Evolutionary conservation across 768 basidiomycete species (phyloP).

Genomic region (Mycena amicta): DNA sequence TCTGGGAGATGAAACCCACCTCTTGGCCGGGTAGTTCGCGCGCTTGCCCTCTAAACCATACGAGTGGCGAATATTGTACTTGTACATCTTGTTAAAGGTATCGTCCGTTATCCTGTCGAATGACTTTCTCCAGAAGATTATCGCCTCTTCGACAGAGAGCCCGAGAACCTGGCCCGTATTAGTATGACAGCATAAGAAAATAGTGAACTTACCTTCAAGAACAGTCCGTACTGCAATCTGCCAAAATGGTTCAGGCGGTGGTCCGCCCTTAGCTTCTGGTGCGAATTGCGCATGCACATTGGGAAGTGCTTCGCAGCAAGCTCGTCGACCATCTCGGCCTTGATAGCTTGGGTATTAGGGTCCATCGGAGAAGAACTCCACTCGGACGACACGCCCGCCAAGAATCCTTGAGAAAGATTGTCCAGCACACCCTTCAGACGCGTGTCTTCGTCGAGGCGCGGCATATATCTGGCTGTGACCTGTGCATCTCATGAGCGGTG

Average conservation of each 20-base stretch:
- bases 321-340: slow-evolving; percentile 92
- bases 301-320: slow-evolving; percentile 90
- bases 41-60: slow-evolving; percentile 95
- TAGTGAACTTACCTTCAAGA: too few species aligned
- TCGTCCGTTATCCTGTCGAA: slow-evolving; percentile 85
- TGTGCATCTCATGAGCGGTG: slow-evolving; percentile 34
- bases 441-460: slow-evolving; percentile 92
- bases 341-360: slow-evolving; percentile 66
- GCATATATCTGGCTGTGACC: slow-evolving; percentile 84
- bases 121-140: slow-evolving; percentile 90
- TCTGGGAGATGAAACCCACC: slow-evolving; percentile 44
- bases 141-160: slow-evolving; percentile 90
- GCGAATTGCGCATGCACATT: slow-evolving; percentile 90
- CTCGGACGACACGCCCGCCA: slow-evolving; percentile 86
- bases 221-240: slow-evolving; percentile 87
- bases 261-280: slow-evolving; percentile 74
- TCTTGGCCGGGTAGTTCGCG: slow-evolving; percentile 92
- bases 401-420: slow-evolving; percentile 92
- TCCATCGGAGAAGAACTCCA: slow-evolving; percentile 62
- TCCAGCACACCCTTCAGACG: slow-evolving; percentile 86
- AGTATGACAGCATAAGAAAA: too few species aligned
- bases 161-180: too few species aligned
- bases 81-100: slow-evolving; percentile 97
- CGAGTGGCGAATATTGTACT: slow-evolving; percentile 94
- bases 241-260: slow-evolving; percentile 93